Base-by-base conservation (phyloP, 257 asterid species). In the Gentiana dahurica region DNA sequence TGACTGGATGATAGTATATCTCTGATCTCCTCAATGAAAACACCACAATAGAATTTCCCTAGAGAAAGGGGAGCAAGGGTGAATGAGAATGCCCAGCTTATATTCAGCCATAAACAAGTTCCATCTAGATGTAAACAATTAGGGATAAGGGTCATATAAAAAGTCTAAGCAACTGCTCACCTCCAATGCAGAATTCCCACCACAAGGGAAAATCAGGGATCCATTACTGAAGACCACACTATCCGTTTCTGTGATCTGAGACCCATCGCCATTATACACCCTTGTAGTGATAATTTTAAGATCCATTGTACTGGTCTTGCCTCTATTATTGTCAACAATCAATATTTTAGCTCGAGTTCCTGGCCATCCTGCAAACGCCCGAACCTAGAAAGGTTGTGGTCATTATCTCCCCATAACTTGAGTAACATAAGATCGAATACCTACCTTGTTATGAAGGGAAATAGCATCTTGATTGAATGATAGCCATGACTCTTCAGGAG, bases 311-410 rank as follows among this genome's bases (percentile, higher is more conserved):
- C 66, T 77, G 49, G 51, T 60, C 65, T 68, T 62, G 41, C 74
- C 82, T 47, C 55, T 79, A 59, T 63, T 54, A 6, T 83, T 72
- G 61, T 78, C 83, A 62, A 76, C 41, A 36, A 77, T 74, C 49
- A 59, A 58, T 13, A 85, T 77, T 77, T 73, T 88, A 65, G 94
- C 87, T 61, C 96, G 85, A 48, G 98, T 85, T 68, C 98, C 97
- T 0, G 98, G 98, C 98, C 97, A 92, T 44, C 98, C 97, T 80
- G 98, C 85, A 81, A 92, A 81, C 60, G 98, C 98, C 69, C 97
- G 88, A 59, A 92, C 98, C 98, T 92, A 76, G 71, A 81, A 41
- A 79, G 75, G 71, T 65, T 73, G 70, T 65, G 49, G 81, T 71
- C 63, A 77, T 63, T 66, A 60, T 57, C 51, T 24, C 24, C 24